Evolutionary conservation across 805 yeast species (phyloP).

Genomic region (Candida taoyuanica): DNA sequence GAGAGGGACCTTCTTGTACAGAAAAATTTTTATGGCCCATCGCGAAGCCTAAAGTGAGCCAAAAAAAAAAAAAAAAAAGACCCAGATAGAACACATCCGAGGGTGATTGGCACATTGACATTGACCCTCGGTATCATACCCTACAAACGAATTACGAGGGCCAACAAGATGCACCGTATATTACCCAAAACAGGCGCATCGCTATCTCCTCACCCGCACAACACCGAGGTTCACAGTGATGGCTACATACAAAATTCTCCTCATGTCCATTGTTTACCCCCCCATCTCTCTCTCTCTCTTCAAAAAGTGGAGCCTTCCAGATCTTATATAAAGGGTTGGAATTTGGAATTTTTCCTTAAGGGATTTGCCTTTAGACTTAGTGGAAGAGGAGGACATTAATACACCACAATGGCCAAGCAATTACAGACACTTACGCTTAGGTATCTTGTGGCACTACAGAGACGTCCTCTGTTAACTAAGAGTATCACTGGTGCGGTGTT

Average conservation of each 20-base stretch:
- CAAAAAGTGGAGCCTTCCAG: too few species aligned
- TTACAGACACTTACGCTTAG: slow-evolving; percentile 15
- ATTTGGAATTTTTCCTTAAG: too few species aligned
- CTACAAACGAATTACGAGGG: too few species aligned
- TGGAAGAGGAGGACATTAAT: too few species aligned
- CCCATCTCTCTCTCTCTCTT: too few species aligned
- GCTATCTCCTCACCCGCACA: slow-evolving; percentile 3
- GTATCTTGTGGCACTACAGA: slow-evolving; percentile 36
- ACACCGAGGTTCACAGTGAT: slow-evolving; percentile 2
- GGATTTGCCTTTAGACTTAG: too few species aligned
- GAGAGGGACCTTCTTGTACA: background rate
- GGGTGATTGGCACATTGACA: too few species aligned
- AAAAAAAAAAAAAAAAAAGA: slow-evolving; percentile 1
- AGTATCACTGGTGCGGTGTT: slow-evolving; percentile 51
- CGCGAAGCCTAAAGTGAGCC: slow-evolving; percentile 3
- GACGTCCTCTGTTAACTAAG: slow-evolving; percentile 56
- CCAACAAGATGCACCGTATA: background rate
- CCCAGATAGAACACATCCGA: background rate
- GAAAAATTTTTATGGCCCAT: slow-evolving; percentile 16
- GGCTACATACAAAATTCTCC: background rate
- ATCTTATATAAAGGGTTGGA: too few species aligned
- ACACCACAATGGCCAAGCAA: slow-evolving; percentile 1
- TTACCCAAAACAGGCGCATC: background rate
- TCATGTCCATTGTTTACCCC: background rate
- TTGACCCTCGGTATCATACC: too few species aligned